Conservation (phyloP, 306 rosid species). For the Medicago lupulina region DNA sequence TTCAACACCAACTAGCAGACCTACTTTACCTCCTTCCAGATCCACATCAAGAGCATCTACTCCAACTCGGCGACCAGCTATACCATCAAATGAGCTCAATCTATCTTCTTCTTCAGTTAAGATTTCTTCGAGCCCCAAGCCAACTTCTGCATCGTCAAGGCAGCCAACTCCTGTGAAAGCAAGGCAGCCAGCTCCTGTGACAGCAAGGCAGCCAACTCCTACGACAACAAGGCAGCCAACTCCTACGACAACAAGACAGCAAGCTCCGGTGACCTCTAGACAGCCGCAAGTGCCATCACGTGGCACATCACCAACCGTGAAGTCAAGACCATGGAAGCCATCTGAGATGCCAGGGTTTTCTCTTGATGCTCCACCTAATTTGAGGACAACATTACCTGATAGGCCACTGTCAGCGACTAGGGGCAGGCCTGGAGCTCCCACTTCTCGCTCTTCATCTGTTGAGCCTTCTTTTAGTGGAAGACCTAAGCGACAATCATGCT, state of each 20-base stretch:
- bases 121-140: conserved; percentile 64
- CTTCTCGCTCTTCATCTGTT: conserved; percentile 82
- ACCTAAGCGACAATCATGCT: conserved; percentile 89
- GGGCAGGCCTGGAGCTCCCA: conserved; percentile 98
- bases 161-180: conserved; percentile 54
- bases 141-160: conserved; percentile 56
- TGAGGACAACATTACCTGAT: conserved; percentile 87
- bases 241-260: conserved; percentile 57
- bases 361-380: conserved; percentile 89
- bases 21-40: conserved; percentile 79
- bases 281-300: conserved; percentile 73
- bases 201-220: conserved; percentile 62
- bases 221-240: conserved; percentile 54
- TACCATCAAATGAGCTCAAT: conserved; percentile 64
- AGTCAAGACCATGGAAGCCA: conserved; percentile 93
- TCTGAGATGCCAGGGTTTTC: conserved; percentile 96
- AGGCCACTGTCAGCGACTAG: conserved; percentile 86
- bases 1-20: conserved; percentile 84
- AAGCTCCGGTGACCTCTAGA: conserved; percentile 57
- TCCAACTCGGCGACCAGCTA: conserved; percentile 81
- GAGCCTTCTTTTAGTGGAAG: conserved; percentile 81
- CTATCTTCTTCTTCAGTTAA: conserved; percentile 59
- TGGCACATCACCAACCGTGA: conserved; percentile 87
- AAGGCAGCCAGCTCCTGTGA: conserved; percentile 21
- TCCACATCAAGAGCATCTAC: conserved; percentile 85